Base-by-base conservation (phyloP, 192 early-diverging fungal genomes). In the Coemansia sp. region DNA sequence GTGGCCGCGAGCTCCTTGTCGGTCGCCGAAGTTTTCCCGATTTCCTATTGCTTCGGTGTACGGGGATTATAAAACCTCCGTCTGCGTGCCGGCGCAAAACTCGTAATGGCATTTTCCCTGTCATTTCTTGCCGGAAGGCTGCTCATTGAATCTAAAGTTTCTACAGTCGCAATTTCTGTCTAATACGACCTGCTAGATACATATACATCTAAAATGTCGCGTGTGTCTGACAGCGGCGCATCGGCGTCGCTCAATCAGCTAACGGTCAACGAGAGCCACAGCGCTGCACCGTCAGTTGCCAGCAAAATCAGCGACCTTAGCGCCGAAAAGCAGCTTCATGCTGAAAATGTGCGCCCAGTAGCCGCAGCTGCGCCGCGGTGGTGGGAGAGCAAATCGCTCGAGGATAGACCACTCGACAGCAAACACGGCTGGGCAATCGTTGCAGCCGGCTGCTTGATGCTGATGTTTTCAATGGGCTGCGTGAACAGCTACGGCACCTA, bases 401-500 rank as follows among this genome's bases (percentile, higher is more conserved):
- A 65, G 30, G 42, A 60, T 11, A 55, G 62, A 27, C 60, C 70
- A 5, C 30, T 56, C 12, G 75, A 72, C 48, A 49, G 68, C 21
- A 12, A 20, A 7, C 75, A 67, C 47, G 82, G 75, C 17, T 83
- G 82, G 82, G 44, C 67, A 2, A 78, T 83, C 4, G 82, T 81
- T 3, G 66, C 42, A 11, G 67, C 70, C 0, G 79, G 70, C 2
- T 81, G 62, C 30, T 69, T 78, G 36, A 78, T 81, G 35, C 60
- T 80, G 21, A 74, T 75, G 42, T 64, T 80, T 21, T 68, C 79
- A 7, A 71, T 83, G 53, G 82, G 82, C 21, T 72, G 67, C 10
- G 67, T 75, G 67, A 81, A 83, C 52, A 73, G 69, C 51, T 83
- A 78, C 48, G 82, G 82, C 28, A 55, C 65, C 1, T 83, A 79